phyloP scores from a whole-genome alignment of 371 early-diverging fungal genomes.

The Thermomucor indicae-seudaticae region DNA sequence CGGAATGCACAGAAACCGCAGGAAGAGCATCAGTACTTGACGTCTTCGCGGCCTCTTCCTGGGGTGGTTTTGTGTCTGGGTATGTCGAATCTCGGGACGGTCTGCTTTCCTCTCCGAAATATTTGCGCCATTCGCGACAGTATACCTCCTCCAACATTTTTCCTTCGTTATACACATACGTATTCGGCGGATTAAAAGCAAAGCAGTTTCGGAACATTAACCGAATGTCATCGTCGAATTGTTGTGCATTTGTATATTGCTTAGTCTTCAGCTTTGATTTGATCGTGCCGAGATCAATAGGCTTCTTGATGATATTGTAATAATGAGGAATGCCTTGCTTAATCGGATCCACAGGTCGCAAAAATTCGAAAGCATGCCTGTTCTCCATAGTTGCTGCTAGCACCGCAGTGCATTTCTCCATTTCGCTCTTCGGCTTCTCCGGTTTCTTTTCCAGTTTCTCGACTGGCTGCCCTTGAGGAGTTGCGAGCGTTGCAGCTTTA shows the following conservation, averaged over 20 bases:
- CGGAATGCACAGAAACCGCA: no score
- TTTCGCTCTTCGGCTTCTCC: constrained; percentile 12
- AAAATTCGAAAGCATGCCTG: constrained; percentile 37
- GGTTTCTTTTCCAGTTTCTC: constrained; percentile 3
- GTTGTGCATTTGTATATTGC: constrained; percentile 35
- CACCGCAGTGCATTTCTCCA: constrained; percentile 26
- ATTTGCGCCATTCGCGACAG: constrained; percentile 43
- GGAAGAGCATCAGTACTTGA: not conserved
- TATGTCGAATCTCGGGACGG: constrained; percentile 29
- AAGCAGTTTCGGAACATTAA: constrained; percentile 54
- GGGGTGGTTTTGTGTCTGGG: not conserved
- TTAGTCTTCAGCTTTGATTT: constrained; percentile 59
- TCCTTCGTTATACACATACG: constrained; percentile 75
- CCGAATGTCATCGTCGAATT: constrained; percentile 48
- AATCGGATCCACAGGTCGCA: constrained; percentile 47
- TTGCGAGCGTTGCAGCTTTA: not conserved
- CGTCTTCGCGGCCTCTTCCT: not conserved
- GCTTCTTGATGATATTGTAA: constrained; percentile 80
- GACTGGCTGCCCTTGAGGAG: constrained; percentile 2
- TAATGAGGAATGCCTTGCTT: constrained; percentile 62
- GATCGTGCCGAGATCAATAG: constrained; percentile 98
- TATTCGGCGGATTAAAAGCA: constrained; percentile 73
- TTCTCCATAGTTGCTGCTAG: constrained; percentile 28
- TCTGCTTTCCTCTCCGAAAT: constrained; percentile 33
- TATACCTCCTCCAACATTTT: constrained; percentile 58